Evolutionary conservation across 2,329 filamentous ascomycete species (phyloP), one percentile per base, ranked within the genome.

Genomic region (Nemania abortiva): DNA sequence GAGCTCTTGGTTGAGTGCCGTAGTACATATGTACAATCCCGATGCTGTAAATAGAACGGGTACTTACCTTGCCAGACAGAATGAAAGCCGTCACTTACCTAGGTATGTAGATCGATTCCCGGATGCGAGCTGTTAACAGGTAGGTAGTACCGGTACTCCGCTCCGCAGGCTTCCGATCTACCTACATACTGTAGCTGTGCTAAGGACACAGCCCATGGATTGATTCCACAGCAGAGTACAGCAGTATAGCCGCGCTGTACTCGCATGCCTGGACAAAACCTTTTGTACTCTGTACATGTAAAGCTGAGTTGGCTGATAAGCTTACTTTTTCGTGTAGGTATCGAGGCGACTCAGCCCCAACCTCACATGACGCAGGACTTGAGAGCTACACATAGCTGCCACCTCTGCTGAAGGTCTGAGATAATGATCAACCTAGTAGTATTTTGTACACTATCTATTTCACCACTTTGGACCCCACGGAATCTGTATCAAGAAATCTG

Each of bases 281-380:
- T 47, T 27, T 47, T 27, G 24, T 27, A 27, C 24, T 27, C 24
- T 5, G 24, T 11, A 20, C 9, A 9, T 18, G 20, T 24, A 57
- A 67, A 63, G 68, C 58, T 69, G 37, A 66, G 34, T 50, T 55
- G 63, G 56, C 60, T 64, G 59, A 64, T 52, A 31, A 66, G 49
- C 60, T 49, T 49, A 56, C 37, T 6, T 59, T 13, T 18, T 47
- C 6, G 6, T 20, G n/a, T 6, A 5, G 20, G 18, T 47, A 47
- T 47, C 18, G 42, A 47, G 42, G 42, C 42, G 42, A 18, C 42
- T 20, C 42, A 47, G 42, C 62, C 55, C 45, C 45, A 53, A 24
- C 37, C 55, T 61, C 62, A 52, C 20, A 34, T 10, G 13, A 68
- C 11, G 5, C 13, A 27, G 9, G 24, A 37, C 18, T 15, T 24